Evolutionary conservation across 352 stramenopile genomes (phyloP).

Genomic region (Pythium sukuiense): DNA sequence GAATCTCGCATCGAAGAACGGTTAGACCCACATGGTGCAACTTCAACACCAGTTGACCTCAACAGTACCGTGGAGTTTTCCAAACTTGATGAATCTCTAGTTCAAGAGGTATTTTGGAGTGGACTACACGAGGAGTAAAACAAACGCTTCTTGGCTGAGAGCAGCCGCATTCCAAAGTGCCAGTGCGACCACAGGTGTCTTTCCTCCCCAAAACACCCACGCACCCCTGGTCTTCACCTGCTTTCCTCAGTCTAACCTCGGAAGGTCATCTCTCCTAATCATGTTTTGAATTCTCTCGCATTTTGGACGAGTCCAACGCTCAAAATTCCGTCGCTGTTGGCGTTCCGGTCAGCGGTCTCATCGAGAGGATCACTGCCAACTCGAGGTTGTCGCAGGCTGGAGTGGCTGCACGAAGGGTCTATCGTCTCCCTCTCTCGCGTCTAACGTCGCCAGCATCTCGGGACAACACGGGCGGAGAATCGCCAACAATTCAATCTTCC

Average conservation of each 20-base stretch:
- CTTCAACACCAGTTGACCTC: constrained; percentile 14
- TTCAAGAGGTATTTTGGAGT: constrained; percentile 1
- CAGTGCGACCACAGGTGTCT: constrained; percentile 11
- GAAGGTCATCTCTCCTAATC: background rate
- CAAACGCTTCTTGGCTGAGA: constrained; percentile 13
- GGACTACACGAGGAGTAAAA: background rate
- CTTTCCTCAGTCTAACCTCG: background rate
- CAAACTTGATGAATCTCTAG: background rate
- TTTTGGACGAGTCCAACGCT: background rate
- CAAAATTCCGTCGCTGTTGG: constrained; percentile 2
- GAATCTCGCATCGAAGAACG: background rate
- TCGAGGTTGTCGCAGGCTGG: constrained; percentile 1
- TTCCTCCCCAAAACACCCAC: background rate
- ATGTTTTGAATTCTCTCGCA: background rate
- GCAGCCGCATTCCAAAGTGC: constrained; percentile 13
- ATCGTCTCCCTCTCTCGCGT: background rate
- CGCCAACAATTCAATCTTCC: constrained; percentile 1
- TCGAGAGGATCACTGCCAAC: background rate
- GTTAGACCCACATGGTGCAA: constrained; percentile 14
- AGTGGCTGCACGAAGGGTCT: constrained; percentile 1
- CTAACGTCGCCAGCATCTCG: background rate
- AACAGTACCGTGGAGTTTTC: background rate
- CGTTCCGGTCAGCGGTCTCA: background rate
- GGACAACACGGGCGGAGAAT: background rate
- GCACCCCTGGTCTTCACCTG: background rate